Evolutionary conservation across 768 basidiomycete genomes (phyloP).

Genomic region (Lentinula guzmanii): DNA sequence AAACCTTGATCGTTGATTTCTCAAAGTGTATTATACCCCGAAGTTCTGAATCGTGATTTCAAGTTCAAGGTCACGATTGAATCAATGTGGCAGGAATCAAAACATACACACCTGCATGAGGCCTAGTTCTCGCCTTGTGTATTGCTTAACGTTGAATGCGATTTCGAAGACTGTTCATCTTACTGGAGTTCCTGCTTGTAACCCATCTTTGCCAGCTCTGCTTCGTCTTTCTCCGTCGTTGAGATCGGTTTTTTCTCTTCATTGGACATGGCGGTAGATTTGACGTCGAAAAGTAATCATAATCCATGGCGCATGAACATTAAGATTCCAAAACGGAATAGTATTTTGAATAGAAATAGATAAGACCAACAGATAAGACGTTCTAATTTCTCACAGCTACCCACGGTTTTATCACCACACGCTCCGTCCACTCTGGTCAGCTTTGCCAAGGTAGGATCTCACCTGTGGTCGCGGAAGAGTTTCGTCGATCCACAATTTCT

Average conservation of each 20-base stretch:
- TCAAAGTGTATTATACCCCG: slow-evolving; percentile 32
- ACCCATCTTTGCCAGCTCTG: slow-evolving; percentile 61
- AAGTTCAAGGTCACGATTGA: neutral
- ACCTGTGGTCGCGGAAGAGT: no score
- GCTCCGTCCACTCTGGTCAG: no score
- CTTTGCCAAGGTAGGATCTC: no score
- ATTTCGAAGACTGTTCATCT: slow-evolving; percentile 13
- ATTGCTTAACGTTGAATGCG: neutral
- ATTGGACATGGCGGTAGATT: slow-evolving; percentile 6
- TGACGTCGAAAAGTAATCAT: neutral
- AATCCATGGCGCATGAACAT: neutral
- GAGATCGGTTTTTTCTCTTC: neutral
- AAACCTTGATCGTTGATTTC: slow-evolving; percentile 5
- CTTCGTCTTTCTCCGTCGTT: slow-evolving; percentile 43
- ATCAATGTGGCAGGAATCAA: neutral
- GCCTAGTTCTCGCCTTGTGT: slow-evolving; percentile 50
- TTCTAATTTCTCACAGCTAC: neutral
- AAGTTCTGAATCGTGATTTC: slow-evolving; percentile 45
- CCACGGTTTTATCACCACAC: neutral
- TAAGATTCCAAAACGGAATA: neutral
- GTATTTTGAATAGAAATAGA: neutral
- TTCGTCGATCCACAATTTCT: no score
- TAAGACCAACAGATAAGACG: neutral
- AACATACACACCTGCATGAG: slow-evolving; percentile 46
- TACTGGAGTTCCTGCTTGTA: slow-evolving; percentile 68